Evolutionary conservation across 495 filamentous ascomycete genomes (phyloP).

Genomic region (Letharia columbiana): DNA sequence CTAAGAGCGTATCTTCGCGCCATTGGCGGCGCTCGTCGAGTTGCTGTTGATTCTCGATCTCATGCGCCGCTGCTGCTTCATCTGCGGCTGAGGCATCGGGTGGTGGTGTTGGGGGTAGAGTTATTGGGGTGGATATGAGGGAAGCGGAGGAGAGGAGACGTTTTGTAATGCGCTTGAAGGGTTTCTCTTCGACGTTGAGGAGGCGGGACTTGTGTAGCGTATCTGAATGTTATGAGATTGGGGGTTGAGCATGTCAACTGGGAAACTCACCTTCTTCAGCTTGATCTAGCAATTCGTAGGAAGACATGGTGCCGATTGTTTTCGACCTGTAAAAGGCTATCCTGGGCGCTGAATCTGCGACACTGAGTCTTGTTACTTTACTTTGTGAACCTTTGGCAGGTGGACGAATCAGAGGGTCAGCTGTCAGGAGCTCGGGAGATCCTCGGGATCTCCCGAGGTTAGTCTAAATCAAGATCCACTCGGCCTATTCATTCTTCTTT

Average conservation of each 20-base stretch:
- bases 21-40: slow-evolving; percentile 51
- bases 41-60: slow-evolving; percentile 37
- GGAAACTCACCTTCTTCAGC: slow-evolving; percentile 43
- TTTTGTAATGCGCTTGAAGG: slow-evolving; percentile 82
- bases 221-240: slow-evolving; percentile 39
- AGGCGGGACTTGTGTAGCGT: slow-evolving; percentile 85
- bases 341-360: neutral
- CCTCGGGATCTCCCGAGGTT: neutral
- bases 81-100: slow-evolving; percentile 52
- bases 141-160: slow-evolving; percentile 60
- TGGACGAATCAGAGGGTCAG: neutral
- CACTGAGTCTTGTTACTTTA: neutral
- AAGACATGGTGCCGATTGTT: slow-evolving; percentile 32
- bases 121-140: slow-evolving; percentile 43
- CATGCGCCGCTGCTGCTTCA: slow-evolving; percentile 30
- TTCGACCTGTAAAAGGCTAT: neutral
- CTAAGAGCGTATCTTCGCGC: slow-evolving; percentile 74
- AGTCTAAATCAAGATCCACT: neutral
- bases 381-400: neutral
- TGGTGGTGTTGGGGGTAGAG: slow-evolving; percentile 59
- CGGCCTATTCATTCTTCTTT: neutral
- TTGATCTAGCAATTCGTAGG: slow-evolving; percentile 42
- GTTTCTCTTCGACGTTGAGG: slow-evolving; percentile 83
- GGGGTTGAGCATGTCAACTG: slow-evolving; percentile 1
- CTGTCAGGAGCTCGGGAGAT: neutral